Evolutionary conservation across 257 asterid genomes (phyloP), one percentile per base, ranked within the genome.

Genomic region (Euphrasia confusa): DNA sequence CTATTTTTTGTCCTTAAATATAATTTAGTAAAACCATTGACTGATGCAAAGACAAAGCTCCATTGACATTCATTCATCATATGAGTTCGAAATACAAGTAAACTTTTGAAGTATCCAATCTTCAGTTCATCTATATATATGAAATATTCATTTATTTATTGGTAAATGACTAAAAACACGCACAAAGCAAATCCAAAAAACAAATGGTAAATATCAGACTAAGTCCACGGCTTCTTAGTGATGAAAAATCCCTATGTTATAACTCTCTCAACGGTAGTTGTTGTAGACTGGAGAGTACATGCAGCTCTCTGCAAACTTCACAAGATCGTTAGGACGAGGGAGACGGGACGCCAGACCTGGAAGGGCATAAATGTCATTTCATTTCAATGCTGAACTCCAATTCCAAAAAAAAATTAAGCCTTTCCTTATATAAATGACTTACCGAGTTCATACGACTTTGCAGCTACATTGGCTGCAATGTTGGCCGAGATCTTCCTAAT

Each of bases 381-480:
- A 61, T 4, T 7, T 30, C 42, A 9, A 17, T 49, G 17, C 68
- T 47, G 15, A 28, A 27, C 27, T 7, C 7, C 3, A 9, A n/a
- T 27, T 4, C 55, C 1, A 55, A 55, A 55, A 7, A 15, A 45
- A 33, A 27, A 21, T 53, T 21, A 58, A 10, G 47, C n/a, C 52
- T 4, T 45, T 13, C 6, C 10, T 14, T 14, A 26, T 4, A 17
- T 9, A 17, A 28, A 18, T 10, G 53, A 76, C 86, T 81, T 69
- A 89, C 98, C 95, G 14, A 92, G 96, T 68, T 89, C 97, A 72
- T 92, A 92, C 35, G 96, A 84, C 81, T 84, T 92, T 3, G 85
- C 97, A 72, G 99, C 99, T 49, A 92, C 99, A 14, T 69, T 68
- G 54, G 97, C 99, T 5, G 99, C 97, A 64, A 92, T 89, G 65